A percentile compares a stretch with the other conserved stretches of the same genome.
Conservation (phyloP, 331 rosid species). For the Acacia concinna region DNA sequence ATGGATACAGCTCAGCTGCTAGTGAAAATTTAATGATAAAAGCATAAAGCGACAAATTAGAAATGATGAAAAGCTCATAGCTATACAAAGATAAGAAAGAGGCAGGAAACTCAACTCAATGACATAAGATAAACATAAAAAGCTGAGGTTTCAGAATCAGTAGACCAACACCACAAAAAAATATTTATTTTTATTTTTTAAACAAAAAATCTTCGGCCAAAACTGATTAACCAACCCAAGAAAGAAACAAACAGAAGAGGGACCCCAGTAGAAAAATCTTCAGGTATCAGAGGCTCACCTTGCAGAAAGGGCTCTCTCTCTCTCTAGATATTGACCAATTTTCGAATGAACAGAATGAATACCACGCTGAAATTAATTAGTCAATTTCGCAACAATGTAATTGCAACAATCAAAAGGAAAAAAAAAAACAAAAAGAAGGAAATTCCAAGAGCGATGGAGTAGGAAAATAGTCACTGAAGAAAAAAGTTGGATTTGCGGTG, state of each 20-base stretch:
- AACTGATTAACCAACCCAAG: neutral
- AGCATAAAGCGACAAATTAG: neutral
- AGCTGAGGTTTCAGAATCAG: neutral
- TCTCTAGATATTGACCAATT: slow-evolving; percentile 20
- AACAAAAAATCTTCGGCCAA: neutral
- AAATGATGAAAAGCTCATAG: slow-evolving; percentile 13
- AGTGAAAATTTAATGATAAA: neutral
- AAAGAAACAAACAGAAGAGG: slow-evolving; percentile 24
- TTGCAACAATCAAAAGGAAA: neutral
- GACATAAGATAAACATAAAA: slow-evolving; percentile 18
- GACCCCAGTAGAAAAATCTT: slow-evolving; percentile 31
- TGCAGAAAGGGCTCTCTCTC: slow-evolving; percentile 11
- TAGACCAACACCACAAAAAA: neutral
- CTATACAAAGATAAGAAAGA: slow-evolving; percentile 23
- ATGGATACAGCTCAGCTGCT: neutral
- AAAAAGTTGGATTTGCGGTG: neutral
- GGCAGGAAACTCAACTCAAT: neutral
- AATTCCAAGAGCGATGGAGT: neutral
- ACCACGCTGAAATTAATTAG: neutral
- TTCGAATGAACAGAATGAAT: neutral
- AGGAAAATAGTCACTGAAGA: slow-evolving; percentile 12
- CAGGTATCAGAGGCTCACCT: slow-evolving; percentile 27
- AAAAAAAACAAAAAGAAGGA: neutral
- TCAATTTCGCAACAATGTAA: neutral
- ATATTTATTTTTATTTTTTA: too few relatives aligned